A percentile compares a stretch with the other conserved stretches of the same genome.
Evolutionary conservation across 2,329 filamentous ascomycete species (phyloP).

Genomic region (Aureobasidium lini): DNA sequence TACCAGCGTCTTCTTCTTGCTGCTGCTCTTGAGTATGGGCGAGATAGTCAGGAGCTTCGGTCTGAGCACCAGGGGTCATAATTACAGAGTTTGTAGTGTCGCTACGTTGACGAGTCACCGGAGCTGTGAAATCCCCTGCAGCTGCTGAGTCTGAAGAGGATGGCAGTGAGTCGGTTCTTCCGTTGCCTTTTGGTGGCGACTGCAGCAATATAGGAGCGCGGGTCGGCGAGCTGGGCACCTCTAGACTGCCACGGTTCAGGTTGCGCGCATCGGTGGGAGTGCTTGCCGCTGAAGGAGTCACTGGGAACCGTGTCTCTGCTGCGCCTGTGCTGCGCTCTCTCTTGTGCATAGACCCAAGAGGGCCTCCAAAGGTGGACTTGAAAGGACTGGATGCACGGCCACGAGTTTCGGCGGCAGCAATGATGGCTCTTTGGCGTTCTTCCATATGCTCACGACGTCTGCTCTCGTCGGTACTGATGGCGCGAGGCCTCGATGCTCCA

Average conservation of each 20-base stretch:
- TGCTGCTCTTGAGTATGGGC: conserved; percentile 17
- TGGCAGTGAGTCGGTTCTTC: conserved; percentile 3
- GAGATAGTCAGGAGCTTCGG: conserved; percentile 19
- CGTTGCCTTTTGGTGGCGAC: conserved; percentile 5
- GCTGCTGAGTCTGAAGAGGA: neutral
- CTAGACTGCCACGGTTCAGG: conserved; percentile 59
- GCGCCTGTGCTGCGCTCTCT: conserved; percentile 67
- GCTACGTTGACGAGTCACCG: conserved; percentile 17
- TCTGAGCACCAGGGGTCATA: conserved; percentile 15
- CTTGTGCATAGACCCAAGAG: conserved; percentile 46
- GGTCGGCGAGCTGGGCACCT: conserved; percentile 59
- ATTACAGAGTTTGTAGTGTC: conserved; percentile 16
- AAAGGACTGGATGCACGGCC: conserved; percentile 35
- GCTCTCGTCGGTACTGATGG: conserved; percentile 91
- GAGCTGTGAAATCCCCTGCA: conserved; percentile 23
- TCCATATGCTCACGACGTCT: conserved; percentile 91
- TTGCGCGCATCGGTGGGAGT: conserved; percentile 30
- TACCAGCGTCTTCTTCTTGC: conserved; percentile 15
- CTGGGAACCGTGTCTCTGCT: conserved; percentile 67
- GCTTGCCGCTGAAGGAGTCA: conserved; percentile 52
- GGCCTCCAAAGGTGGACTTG: conserved; percentile 14
- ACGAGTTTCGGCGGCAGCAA: conserved; percentile 46
- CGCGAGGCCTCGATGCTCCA: conserved; percentile 58
- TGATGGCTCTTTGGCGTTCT: conserved; percentile 76
- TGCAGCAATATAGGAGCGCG: conserved; percentile 12